These are phyloP conservation scores for Zalaria sp. DNA, from an alignment of 2,329 filamentous ascomycete species.

Conservation along the genomic window DNA sequence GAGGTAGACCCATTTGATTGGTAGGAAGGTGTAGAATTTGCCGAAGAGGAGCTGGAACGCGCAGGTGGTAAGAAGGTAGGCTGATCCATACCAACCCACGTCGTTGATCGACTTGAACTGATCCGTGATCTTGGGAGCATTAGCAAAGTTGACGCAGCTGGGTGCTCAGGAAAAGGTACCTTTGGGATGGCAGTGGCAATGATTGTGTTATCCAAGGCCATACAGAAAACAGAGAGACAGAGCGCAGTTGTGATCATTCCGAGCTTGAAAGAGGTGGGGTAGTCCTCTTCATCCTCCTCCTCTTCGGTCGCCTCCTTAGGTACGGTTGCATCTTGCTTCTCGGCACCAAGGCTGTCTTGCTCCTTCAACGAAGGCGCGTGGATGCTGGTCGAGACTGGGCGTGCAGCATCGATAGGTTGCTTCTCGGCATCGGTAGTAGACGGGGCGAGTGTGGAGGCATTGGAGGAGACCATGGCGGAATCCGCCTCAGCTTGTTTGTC, in stretches of 20 bases:
- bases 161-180: neutral
- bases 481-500: neutral
- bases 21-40: conserved; percentile 31
- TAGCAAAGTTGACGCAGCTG: neutral
- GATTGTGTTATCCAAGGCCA: conserved; percentile 18
- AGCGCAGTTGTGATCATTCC: conserved; percentile 21
- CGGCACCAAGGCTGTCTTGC: neutral
- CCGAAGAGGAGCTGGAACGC: conserved; percentile 29
- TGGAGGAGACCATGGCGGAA: neutral
- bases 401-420: neutral
- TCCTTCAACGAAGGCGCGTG: neutral
- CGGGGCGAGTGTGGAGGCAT: neutral
- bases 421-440: neutral
- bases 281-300: conserved; percentile 16
- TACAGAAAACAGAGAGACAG: conserved; percentile 20
- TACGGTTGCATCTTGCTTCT: neutral
- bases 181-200: conserved; percentile 16
- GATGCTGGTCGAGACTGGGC: neutral
- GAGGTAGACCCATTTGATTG: conserved; percentile 10
- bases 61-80: conserved; percentile 24
- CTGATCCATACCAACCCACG: conserved; percentile 14
- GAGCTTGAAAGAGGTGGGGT: conserved; percentile 19
- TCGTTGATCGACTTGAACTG: conserved; percentile 11
- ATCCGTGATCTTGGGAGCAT: conserved; percentile 12
- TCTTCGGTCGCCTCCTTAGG: neutral